Percentiles rank a stretch among this genome's conserved stretches.
Evolutionary conservation across 306 rosid species (phyloP).

Genomic region (Hippophae tibetana): DNA sequence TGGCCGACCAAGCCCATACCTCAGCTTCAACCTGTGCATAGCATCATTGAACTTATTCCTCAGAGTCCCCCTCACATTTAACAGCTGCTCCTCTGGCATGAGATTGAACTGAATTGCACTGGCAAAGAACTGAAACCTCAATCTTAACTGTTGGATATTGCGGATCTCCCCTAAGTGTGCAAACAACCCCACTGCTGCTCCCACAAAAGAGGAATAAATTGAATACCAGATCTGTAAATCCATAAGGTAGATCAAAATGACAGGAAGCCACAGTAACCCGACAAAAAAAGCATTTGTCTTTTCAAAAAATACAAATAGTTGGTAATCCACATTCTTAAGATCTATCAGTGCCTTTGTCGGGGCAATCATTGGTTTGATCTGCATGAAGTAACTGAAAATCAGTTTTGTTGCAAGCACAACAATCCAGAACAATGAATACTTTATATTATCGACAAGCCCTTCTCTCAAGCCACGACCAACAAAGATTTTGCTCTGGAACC

Average conservation of each 20-base stretch:
- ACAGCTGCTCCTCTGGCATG: constrained; percentile 89
- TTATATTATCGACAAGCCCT: constrained; percentile 72
- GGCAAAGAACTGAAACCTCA: constrained; percentile 96
- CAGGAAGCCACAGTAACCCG: constrained; percentile 79
- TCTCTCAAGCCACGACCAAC: constrained; percentile 97
- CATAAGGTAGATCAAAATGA: constrained; percentile 78
- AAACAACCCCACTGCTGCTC: constrained; percentile 75
- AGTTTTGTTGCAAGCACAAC: constrained; percentile 71
- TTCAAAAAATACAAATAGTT: constrained; percentile 49
- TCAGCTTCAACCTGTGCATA: constrained; percentile 77
- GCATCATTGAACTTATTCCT: constrained; percentile 78
- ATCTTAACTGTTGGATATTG: constrained; percentile 70
- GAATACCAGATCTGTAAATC: constrained; percentile 95
- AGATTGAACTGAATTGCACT: constrained; percentile 93
- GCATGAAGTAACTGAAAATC: constrained; percentile 77
- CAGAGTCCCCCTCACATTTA: constrained; percentile 69
- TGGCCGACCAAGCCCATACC: constrained; percentile 88
- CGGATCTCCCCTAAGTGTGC: constrained; percentile 94
- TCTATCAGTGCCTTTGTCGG: constrained; percentile 53
- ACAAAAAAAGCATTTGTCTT: constrained; percentile 55
- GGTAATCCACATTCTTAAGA: constrained; percentile 34
- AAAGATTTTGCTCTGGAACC: constrained; percentile 83
- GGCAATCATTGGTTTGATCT: constrained; percentile 78
- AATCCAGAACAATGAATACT: constrained; percentile 76
- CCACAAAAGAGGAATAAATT: constrained; percentile 76